Evolutionary conservation across 441 rosid species (phyloP).

Genomic region (Raphanus hybrid): DNA sequence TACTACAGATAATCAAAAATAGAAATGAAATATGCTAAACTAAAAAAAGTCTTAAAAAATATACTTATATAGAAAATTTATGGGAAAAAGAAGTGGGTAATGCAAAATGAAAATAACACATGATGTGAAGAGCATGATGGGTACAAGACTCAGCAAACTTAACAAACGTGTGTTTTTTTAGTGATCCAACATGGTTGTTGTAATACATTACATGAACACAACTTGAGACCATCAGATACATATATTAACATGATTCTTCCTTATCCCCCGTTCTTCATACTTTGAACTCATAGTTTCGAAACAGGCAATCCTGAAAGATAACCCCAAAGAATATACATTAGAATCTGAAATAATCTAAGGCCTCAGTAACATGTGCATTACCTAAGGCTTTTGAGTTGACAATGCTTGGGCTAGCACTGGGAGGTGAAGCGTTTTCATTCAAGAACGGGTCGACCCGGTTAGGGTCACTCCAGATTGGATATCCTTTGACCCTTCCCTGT

Average conservation of each 20-base stretch:
- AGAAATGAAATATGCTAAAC: neutral
- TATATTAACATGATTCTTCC: conserved; percentile 12
- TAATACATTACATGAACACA: conserved; percentile 37
- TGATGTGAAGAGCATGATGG: conserved; percentile 9
- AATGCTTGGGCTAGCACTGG: conserved; percentile 83
- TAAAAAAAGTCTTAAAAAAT: neutral
- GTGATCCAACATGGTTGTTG: conserved; percentile 31
- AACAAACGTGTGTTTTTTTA: conserved; percentile 16
- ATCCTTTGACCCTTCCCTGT: conserved; percentile 93
- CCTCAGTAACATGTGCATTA: conserved; percentile 18
- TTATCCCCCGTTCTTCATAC: conserved; percentile 19
- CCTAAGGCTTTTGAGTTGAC: conserved; percentile 91
- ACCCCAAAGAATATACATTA: conserved; percentile 4
- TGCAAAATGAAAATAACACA: neutral
- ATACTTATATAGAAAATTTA: neutral
- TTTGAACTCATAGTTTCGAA: conserved; percentile 65
- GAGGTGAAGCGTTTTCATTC: conserved; percentile 77
- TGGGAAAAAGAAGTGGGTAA: neutral
- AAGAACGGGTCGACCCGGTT: conserved; percentile 82
- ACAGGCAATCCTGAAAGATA: conserved; percentile 66
- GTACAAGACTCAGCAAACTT: conserved; percentile 15
- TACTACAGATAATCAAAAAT: neutral
- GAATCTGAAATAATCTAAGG: neutral
- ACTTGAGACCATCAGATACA: conserved; percentile 25
- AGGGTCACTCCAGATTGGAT: conserved; percentile 75